Conservation (phyloP, 805 yeast species). For the Lachancea waltii region DNA sequence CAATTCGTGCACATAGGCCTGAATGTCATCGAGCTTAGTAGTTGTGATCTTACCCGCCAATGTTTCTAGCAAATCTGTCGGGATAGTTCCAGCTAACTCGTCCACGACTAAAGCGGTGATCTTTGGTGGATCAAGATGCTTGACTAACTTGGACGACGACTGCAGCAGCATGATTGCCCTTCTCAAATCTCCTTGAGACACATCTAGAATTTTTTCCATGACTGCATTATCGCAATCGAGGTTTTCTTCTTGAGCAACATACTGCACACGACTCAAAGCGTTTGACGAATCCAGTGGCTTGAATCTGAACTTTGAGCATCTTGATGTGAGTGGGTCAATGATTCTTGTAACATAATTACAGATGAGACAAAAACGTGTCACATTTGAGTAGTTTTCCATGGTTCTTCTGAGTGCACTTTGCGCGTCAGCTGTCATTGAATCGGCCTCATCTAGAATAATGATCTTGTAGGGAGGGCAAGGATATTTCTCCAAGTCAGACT, state of each 20-base stretch:
- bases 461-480: slow-evolving; percentile 97
- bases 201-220: slow-evolving; percentile 55
- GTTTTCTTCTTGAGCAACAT: slow-evolving; percentile 47
- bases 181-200: slow-evolving; percentile 86
- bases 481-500: slow-evolving; percentile 60
- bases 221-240: slow-evolving; percentile 42
- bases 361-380: slow-evolving; percentile 87
- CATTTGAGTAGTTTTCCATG: slow-evolving; percentile 82
- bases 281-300: slow-evolving; percentile 63
- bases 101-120: slow-evolving; percentile 45
- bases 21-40: slow-evolving; percentile 32
- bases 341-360: slow-evolving; percentile 96
- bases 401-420: slow-evolving; percentile 93
- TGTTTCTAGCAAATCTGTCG: slow-evolving; percentile 39
- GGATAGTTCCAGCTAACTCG: slow-evolving; percentile 75
- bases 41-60: slow-evolving; percentile 36
- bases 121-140: slow-evolving; percentile 27
- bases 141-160: slow-evolving; percentile 56
- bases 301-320: slow-evolving; percentile 94
- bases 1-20: slow-evolving; percentile 42
- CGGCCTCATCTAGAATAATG: slow-evolving; percentile 90
- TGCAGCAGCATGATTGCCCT: slow-evolving; percentile 87
- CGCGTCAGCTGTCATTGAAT: slow-evolving; percentile 95
- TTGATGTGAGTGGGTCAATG: slow-evolving; percentile 91
- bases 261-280: slow-evolving; percentile 61